These are phyloP conservation scores for Hortaea werneckii DNA, from an alignment of 2,329 filamentous ascomycete species.

Conservation along the genomic window DNA sequence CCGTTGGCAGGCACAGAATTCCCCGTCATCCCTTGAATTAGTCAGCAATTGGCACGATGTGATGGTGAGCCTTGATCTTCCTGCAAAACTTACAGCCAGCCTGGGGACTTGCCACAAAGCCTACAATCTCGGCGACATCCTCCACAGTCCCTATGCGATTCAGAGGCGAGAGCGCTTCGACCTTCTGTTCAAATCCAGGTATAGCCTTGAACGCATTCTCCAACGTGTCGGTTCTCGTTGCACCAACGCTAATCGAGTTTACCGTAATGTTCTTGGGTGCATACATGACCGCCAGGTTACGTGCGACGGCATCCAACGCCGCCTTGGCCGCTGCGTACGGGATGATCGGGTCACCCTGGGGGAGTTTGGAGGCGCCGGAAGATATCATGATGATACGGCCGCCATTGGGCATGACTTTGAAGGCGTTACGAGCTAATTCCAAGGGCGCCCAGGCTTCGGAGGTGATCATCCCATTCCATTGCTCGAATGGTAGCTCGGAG, in stretches of 20 bases:
- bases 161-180: constrained; percentile 2
- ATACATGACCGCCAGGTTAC: constrained; percentile 4
- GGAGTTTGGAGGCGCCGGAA: constrained; percentile 3
- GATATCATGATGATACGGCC: constrained; percentile 8
- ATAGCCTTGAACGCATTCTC: background rate
- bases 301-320: constrained; percentile 5
- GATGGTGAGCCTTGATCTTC: background rate
- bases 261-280: constrained; percentile 6
- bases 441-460: constrained; percentile 6
- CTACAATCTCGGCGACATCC: constrained; percentile 9
- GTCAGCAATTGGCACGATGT: background rate
- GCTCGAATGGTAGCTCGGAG: constrained; percentile 3
- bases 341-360: constrained; percentile 3
- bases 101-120: constrained; percentile 6
- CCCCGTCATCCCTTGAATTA: constrained; percentile 1
- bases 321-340: constrained; percentile 6
- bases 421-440: constrained; percentile 1
- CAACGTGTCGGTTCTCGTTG: constrained; percentile 5
- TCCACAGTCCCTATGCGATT: constrained; percentile 6
- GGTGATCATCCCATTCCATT: constrained; percentile 5
- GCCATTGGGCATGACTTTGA: constrained; percentile 6
- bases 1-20: constrained; percentile 7
- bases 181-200: constrained; percentile 1
- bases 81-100: background rate
- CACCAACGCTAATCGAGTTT: constrained; percentile 7